phyloP scores from a whole-genome alignment of 208 protist species.

The Trypanosoma avium region DNA sequence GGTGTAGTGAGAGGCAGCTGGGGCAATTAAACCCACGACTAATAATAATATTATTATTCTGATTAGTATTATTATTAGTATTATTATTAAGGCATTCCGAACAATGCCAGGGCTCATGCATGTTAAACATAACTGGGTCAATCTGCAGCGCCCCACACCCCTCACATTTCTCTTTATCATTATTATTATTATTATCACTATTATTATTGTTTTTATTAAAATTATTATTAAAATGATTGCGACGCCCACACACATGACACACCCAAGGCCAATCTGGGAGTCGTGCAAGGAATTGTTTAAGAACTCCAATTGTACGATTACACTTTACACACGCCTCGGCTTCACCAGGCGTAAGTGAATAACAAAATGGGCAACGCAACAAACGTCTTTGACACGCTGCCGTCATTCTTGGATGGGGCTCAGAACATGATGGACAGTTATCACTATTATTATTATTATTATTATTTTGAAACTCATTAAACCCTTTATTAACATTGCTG shows the following conservation, averaged over 20 bases:
- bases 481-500: slow-evolving; percentile 6
- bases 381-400: slow-evolving; percentile 30
- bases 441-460: too few relatives aligned
- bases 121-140: too few relatives aligned
- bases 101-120: too few relatives aligned
- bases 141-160: too few relatives aligned
- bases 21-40: slow-evolving; percentile 33
- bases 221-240: slow-evolving; percentile 41
- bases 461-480: too few relatives aligned
- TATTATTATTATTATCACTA: too few relatives aligned
- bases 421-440: slow-evolving; percentile 8
- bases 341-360: slow-evolving; percentile 1
- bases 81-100: too few relatives aligned
- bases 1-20: slow-evolving; percentile 41
- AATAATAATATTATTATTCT: background rate
- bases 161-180: background rate
- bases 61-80: background rate
- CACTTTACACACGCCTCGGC: slow-evolving; percentile 14
- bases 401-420: slow-evolving; percentile 42
- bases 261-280: slow-evolving; percentile 42
- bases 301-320: background rate
- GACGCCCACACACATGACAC: slow-evolving; percentile 22
- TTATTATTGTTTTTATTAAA: too few relatives aligned
- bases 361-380: slow-evolving; percentile 23
- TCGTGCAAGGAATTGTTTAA: slow-evolving; percentile 18